Evolutionary conservation across 2,329 filamentous ascomycete genomes (phyloP).

Genomic region (Colletotrichum eleusines): DNA sequence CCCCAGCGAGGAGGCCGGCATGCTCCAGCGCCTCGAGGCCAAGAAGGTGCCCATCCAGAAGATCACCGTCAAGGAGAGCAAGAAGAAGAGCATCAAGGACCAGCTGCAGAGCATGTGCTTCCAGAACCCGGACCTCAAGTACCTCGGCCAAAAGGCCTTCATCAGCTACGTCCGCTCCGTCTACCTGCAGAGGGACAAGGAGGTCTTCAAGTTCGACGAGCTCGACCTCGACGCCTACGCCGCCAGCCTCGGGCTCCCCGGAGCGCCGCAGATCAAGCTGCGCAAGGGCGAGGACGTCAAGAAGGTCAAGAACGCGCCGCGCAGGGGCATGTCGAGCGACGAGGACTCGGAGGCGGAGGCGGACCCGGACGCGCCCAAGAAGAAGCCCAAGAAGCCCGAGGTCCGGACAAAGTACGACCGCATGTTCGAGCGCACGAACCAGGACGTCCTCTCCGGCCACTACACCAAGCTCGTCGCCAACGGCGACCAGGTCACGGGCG

Average conservation of each 20-base stretch:
- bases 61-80: slow-evolving; percentile 89
- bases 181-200: slow-evolving; percentile 90
- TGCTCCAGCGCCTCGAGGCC: slow-evolving; percentile 84
- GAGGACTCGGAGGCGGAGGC: slow-evolving; percentile 68
- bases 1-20: slow-evolving; percentile 91
- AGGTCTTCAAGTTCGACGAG: slow-evolving; percentile 86
- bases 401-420: slow-evolving; percentile 96
- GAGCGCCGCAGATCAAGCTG: slow-evolving; percentile 93
- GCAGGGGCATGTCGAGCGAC: slow-evolving; percentile 73
- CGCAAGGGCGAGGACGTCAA: slow-evolving; percentile 91
- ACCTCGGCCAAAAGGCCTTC: slow-evolving; percentile 95
- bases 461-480: slow-evolving; percentile 87
- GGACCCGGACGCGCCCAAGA: slow-evolving; percentile 59
- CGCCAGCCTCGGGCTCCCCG: slow-evolving; percentile 86
- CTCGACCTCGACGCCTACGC: slow-evolving; percentile 90
- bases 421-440: slow-evolving; percentile 98
- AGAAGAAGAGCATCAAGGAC: slow-evolving; percentile 86
- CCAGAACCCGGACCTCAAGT: slow-evolving; percentile 93
- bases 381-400: slow-evolving; percentile 73
- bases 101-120: slow-evolving; percentile 96
- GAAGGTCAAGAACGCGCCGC: slow-evolving; percentile 85
- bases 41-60: slow-evolving; percentile 91
- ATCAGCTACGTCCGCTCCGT: slow-evolving; percentile 89
- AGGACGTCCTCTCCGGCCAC: slow-evolving; percentile 94
- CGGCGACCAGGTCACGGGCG: slow-evolving; percentile 53